Percentiles rank a stretch among this genome's conserved stretches.
Evolutionary conservation across 2,329 filamentous ascomycete genomes (phyloP).

Genomic region (Colletotrichum neosansevieriae): DNA sequence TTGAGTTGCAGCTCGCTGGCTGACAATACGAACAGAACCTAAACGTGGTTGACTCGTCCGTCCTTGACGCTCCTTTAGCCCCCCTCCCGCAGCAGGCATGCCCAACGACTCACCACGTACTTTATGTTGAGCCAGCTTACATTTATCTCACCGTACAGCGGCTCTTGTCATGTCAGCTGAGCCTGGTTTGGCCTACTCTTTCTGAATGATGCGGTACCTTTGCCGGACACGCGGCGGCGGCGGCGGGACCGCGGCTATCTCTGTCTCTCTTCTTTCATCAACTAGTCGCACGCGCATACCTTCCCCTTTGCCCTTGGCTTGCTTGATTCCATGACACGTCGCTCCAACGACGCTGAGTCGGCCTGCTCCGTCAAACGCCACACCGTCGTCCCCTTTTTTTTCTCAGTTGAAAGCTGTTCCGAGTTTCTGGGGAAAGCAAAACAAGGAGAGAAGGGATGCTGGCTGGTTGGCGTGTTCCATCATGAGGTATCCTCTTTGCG

Average conservation of each 20-base stretch:
- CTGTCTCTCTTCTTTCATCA: slow-evolving; percentile 22
- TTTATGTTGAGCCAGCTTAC: background rate
- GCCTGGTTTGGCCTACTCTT: slow-evolving; percentile 9
- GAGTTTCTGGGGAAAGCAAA: slow-evolving; percentile 15
- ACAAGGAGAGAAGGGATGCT: slow-evolving; percentile 27
- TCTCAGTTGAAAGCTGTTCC: background rate
- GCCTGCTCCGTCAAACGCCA: slow-evolving; percentile 27
- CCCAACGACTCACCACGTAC: slow-evolving; percentile 11
- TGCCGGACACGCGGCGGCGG: slow-evolving; percentile 14
- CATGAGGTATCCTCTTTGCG: slow-evolving; percentile 35
- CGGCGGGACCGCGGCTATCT: background rate
- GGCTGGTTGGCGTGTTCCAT: slow-evolving; percentile 31
- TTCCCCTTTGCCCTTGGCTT: slow-evolving; percentile 15
- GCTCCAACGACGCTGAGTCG: slow-evolving; percentile 27
- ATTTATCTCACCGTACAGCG: slow-evolving; percentile 9
- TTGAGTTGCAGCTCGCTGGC: slow-evolving; percentile 19
- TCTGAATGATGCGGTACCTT: slow-evolving; percentile 15
- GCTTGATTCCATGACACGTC: slow-evolving; percentile 11
- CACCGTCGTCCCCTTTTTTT: slow-evolving; percentile 20
- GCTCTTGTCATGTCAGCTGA: slow-evolving; percentile 28
- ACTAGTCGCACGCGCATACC: slow-evolving; percentile 17
- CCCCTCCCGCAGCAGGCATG: background rate
- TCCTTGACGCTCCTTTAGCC: slow-evolving; percentile 15
- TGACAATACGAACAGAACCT: slow-evolving; percentile 9
- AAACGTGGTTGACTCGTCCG: slow-evolving; percentile 33